Evolutionary conservation across 192 early-diverging fungal genomes (phyloP), one percentile per base, ranked within the genome.

Genomic region (Phycomyces nitens): DNA sequence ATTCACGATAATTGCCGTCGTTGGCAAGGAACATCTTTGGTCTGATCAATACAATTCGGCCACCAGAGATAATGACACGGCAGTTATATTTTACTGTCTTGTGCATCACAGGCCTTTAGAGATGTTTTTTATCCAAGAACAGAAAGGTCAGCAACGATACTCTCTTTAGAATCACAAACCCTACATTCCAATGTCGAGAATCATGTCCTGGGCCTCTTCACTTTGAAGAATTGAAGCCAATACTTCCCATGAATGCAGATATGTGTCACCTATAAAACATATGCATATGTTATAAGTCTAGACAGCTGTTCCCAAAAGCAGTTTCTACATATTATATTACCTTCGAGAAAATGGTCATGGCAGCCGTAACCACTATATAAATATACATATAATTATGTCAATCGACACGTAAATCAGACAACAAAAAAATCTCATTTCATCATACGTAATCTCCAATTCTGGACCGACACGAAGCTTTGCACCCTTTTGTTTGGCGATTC

Each of bases 1-100:
- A 60, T 73, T 99, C 97, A 29, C 96, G 89, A 77, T 99, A 99
- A 71, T 98, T 98, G 18, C 96, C 96, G 69, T 98, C 96, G 66
- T 98, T 97, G 18, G 97, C 97, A 68, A 99, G 63, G 62, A 81
- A 89, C 77, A 96, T 82, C 68, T 99, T 99, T n/a, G 97, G 97
- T 1, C 97, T 86, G 51, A 99, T 98, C 69, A 99, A 71, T 14
- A 97, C 78, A 56, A 99, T 92, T 62, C 84, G 80, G 1, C 84
- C 78, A 72, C 97, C 82, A 24, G 84, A 77, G 34, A 96, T 80
- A 20, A 98, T 73, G 16, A 99, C 80, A n/a, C 95, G 90, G 75
- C 96, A 98, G 80, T 99, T 99, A 84, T 98, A 99, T 56, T 91
- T 91, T 34, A 90, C 84, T 69, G 87, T 84, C 74, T 93, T 90